Base-by-base conservation (phyloP, 768 basidiomycete genomes). In the Myochromella boudieri region DNA sequence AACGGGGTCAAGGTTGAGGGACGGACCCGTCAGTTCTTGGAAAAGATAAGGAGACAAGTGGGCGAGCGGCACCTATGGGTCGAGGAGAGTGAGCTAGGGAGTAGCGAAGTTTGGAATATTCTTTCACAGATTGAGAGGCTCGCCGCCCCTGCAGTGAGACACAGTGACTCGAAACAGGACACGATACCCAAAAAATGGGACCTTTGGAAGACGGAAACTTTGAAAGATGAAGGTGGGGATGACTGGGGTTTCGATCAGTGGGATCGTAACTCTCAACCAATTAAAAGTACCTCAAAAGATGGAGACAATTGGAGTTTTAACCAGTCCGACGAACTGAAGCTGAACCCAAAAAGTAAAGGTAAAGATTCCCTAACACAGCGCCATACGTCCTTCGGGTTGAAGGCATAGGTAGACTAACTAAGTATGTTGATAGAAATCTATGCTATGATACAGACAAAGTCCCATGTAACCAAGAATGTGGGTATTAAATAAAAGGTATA, bases 1-100 rank as follows among this genome's bases (percentile, higher is more conserved):
- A 91, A 94, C 55, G 89, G 87, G 11, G 82, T 95, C 10, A 75
- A 72, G 27, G 66, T 78, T 32, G 84, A 94, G 57, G 60, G 58
- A 12, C 70, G 67, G 31, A 94, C 91, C 1, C 75, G 78, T 9
- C 68, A 68, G 21, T 60, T 92, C 14, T 75, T 84, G 10, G 86
- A 87, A 47, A 69, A 57, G 12, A 69, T 93, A 15, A 73, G 88
- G 25, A 70, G 79, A 43, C 82, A 90, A 42, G 75, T 85, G 8
- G 80, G 78, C 20, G 71, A 74, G 52, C 70, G 73, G 41, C 77
- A 78, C 40, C 55, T 78, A 14, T 78, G 74, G 72, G 68, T 72
- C 14, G 77, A 80, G 53, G 78, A 78, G 53, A 64, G 58, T 25
- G 67, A 71, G 39, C 44, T 76, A 8, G 77, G 70, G 17, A 70